Evolutionary conservation across 164 flowering plant species (phyloP).

Genomic region (Litsea cubeba): DNA sequence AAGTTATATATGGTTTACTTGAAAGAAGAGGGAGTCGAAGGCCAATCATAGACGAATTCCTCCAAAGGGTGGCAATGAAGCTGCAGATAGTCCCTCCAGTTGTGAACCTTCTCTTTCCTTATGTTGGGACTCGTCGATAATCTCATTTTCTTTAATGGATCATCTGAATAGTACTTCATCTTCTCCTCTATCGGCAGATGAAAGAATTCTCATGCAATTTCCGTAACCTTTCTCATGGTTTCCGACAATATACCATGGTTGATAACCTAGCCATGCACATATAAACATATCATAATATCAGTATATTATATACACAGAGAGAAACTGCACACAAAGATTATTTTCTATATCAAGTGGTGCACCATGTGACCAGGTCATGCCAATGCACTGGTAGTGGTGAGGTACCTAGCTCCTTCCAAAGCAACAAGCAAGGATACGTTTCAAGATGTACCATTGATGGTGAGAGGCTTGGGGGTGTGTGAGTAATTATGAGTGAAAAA

Average conservation of each 20-base stretch:
- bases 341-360: background rate
- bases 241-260: constrained; percentile 61
- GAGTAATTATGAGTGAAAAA: background rate
- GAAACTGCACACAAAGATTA: background rate
- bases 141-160: constrained; percentile 52
- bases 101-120: constrained; percentile 62
- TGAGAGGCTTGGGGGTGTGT: background rate
- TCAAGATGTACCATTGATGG: background rate
- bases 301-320: too few relatives aligned
- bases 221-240: constrained; percentile 33
- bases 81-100: constrained; percentile 83
- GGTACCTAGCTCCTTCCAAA: background rate
- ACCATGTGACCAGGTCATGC: background rate
- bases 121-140: constrained; percentile 72
- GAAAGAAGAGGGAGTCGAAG: constrained; percentile 65
- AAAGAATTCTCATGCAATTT: constrained; percentile 50
- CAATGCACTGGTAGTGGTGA: too few relatives aligned
- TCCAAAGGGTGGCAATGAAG: constrained; percentile 76
- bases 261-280: constrained; percentile 36
- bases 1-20: constrained; percentile 37
- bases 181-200: constrained; percentile 65
- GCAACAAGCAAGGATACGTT: too few relatives aligned
- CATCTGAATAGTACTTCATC: constrained; percentile 48
- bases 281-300: background rate
- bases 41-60: constrained; percentile 62